Evolutionary conservation across 495 filamentous ascomycete species (phyloP).

Genomic region (Penicillium coffeae): DNA sequence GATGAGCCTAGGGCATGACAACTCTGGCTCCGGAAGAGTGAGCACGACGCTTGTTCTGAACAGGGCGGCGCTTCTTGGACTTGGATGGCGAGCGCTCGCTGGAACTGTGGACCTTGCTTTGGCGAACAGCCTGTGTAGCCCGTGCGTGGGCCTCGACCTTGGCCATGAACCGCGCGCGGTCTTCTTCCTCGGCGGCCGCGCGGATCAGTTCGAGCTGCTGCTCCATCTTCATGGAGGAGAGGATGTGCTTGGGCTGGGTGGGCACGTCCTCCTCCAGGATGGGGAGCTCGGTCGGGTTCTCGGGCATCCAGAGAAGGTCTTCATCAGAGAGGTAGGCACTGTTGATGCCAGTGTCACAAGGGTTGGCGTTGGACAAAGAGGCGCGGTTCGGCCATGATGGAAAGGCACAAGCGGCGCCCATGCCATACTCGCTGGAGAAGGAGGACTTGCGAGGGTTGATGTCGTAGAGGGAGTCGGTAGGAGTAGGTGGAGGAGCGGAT

Average conservation of each 20-base stretch:
- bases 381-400: conserved; percentile 52
- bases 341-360: conserved; percentile 30
- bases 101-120: conserved; percentile 30
- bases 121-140: conserved; percentile 39
- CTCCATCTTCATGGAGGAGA: conserved; percentile 34
- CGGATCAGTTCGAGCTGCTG: conserved; percentile 42
- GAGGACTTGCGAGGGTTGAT: conserved; percentile 46
- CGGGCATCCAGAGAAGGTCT: conserved; percentile 44
- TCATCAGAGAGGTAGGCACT: conserved; percentile 50
- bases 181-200: conserved; percentile 37
- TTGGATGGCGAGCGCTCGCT: conserved; percentile 27
- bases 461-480: conserved; percentile 38
- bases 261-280: conserved; percentile 11
- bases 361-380: conserved; percentile 38
- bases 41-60: conserved; percentile 32
- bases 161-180: conserved; percentile 42
- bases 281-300: conserved; percentile 25
- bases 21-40: conserved; percentile 28
- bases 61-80: conserved; percentile 33
- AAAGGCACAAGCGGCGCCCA: conserved; percentile 48
- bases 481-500: conserved; percentile 39
- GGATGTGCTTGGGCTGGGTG: conserved; percentile 9
- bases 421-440: conserved; percentile 39
- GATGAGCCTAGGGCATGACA: conserved; percentile 1
- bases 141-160: conserved; percentile 45